phyloP scores from a whole-genome alignment of 768 basidiomycete genomes.

The Tulasnella sp. region DNA sequence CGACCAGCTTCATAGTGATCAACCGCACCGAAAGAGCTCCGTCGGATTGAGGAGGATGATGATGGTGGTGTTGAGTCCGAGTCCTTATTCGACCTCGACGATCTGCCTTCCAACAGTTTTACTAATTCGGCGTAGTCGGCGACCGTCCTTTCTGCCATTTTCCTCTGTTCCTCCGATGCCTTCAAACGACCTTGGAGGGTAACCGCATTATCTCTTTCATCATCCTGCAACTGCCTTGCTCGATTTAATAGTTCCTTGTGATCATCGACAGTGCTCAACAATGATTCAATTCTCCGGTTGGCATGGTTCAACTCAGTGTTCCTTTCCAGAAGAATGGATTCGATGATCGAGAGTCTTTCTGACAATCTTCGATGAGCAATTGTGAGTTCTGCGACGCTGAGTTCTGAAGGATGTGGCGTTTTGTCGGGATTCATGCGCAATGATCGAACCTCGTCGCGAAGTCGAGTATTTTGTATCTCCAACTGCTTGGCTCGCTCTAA shows the following conservation, averaged over 20 bases:
- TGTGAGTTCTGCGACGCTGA: conserved; percentile 42
- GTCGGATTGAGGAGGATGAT: not conserved
- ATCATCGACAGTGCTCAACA: not conserved
- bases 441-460: conserved; percentile 41
- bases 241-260: conserved; percentile 21
- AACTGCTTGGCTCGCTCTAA: conserved; percentile 31
- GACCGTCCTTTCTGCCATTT: conserved; percentile 51
- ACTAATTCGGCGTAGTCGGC: conserved; percentile 67
- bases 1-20: conserved; percentile 25
- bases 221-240: conserved; percentile 41
- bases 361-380: conserved; percentile 54
- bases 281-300: not conserved
- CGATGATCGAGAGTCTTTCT: conserved; percentile 52
- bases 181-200: conserved; percentile 19
- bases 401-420: conserved; percentile 28
- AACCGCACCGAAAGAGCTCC: not conserved
- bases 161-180: conserved; percentile 31
- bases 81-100: conserved; percentile 15
- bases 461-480: conserved; percentile 45
- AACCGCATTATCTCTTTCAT: conserved; percentile 34
- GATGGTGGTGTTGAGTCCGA: not conserved
- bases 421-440: conserved; percentile 44
- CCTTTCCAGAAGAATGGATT: conserved; percentile 38
- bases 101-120: conserved; percentile 43
- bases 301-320: conserved; percentile 36